phyloP scores from a whole-genome alignment of 164 flowering plant genomes.

The Piper betle region DNA sequence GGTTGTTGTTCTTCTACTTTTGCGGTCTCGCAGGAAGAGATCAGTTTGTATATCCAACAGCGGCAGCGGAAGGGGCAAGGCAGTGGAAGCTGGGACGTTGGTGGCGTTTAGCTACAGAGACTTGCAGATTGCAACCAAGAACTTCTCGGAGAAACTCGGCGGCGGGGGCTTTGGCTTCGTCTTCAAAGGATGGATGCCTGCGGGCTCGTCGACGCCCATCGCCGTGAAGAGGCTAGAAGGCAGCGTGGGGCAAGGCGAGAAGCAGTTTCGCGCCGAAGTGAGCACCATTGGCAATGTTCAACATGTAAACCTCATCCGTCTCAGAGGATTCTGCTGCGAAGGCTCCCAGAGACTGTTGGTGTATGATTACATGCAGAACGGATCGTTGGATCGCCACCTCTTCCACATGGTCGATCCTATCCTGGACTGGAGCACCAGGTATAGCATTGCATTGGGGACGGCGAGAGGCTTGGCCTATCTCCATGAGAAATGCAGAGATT shows the following conservation, averaged over 20 bases:
- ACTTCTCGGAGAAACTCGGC: constrained; percentile 38
- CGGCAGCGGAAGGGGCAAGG: constrained; percentile 19
- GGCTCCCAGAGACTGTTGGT: constrained; percentile 30
- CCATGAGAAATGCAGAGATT: constrained; percentile 27
- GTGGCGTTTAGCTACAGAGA: constrained; percentile 25
- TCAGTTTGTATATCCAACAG: constrained; percentile 5
- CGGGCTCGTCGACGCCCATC: constrained; percentile 2
- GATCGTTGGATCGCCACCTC: constrained; percentile 29
- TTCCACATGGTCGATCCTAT: constrained; percentile 10
- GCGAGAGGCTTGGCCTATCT: constrained; percentile 29
- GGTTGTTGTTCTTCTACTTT: constrained; percentile 7
- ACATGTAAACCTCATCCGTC: constrained; percentile 43
- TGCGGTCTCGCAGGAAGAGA: constrained; percentile 11
- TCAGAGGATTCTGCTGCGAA: constrained; percentile 47
- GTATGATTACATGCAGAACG: constrained; percentile 47
- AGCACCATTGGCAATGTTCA: constrained; percentile 60
- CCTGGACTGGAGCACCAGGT: constrained; percentile 24
- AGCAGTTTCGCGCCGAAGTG: constrained; percentile 52
- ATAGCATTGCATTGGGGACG: constrained; percentile 22
- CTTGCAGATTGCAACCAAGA: constrained; percentile 34
- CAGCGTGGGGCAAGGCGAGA: constrained; percentile 32
- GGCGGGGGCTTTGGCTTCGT: constrained; percentile 53
- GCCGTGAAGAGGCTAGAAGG: constrained; percentile 46
- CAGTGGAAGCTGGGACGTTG: constrained; percentile 2
- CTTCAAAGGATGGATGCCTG: constrained; percentile 32